Evolutionary conservation across 371 early-diverging fungal genomes (phyloP).

Genomic region (Circinella umbellata): DNA sequence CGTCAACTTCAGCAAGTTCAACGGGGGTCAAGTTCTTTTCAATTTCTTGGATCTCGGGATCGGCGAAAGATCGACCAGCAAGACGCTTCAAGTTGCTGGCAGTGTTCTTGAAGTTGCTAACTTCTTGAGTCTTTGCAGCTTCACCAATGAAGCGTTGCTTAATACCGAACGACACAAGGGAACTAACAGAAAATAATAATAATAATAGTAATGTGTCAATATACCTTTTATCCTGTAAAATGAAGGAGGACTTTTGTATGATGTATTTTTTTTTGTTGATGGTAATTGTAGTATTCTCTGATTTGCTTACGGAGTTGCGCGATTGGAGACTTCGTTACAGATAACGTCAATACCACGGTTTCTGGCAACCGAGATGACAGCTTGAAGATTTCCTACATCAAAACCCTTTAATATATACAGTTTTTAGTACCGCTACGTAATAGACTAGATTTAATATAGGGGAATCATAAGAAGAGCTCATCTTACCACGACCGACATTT

Average conservation of each 20-base stretch:
- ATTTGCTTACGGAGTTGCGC: conserved; percentile 89
- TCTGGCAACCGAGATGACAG: conserved; percentile 96
- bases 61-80: conserved; percentile 90
- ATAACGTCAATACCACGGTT: conserved; percentile 98
- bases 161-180: conserved; percentile 91
- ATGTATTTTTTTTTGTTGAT: too few species aligned
- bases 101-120: conserved; percentile 96
- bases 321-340: conserved; percentile 95
- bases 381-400: conserved; percentile 96
- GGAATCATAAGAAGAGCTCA: neutral
- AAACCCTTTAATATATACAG: conserved; percentile 65
- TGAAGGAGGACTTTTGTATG: too few species aligned
- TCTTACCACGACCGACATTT: conserved; percentile 58
- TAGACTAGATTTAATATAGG: too few species aligned
- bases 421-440: too few species aligned
- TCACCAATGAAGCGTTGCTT: conserved; percentile 97
- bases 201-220: neutral
- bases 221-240: too few species aligned
- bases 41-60: conserved; percentile 84
- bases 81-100: conserved; percentile 95
- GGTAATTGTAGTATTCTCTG: neutral
- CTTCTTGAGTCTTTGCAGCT: conserved; percentile 93
- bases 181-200: conserved; percentile 41
- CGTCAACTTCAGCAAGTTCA: conserved; percentile 80
- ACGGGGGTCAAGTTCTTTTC: conserved; percentile 86